These are phyloP conservation scores for Adansonia madagascariensis DNA, from an alignment of 441 rosid species.

Conservation along the genomic window DNA sequence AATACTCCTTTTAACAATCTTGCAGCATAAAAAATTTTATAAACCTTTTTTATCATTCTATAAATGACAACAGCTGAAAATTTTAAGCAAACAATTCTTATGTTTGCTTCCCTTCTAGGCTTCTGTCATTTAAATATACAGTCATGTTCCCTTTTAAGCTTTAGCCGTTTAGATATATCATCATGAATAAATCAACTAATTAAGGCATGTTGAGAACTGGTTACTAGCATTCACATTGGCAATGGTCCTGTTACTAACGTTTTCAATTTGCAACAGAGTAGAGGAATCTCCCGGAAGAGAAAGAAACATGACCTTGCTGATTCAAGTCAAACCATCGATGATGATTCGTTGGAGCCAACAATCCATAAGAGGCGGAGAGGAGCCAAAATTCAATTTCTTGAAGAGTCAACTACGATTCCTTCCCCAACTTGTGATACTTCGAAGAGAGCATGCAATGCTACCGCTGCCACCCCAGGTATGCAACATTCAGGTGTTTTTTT, in stretches of 20 bases:
- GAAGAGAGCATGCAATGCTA: slow-evolving; percentile 24
- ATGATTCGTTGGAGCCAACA: slow-evolving; percentile 27
- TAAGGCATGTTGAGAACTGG: background rate
- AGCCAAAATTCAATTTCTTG: slow-evolving; percentile 33
- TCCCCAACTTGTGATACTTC: slow-evolving; percentile 14
- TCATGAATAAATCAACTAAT: background rate
- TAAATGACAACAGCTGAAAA: background rate
- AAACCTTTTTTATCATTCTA: too few relatives aligned
- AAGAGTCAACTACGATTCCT: slow-evolving; percentile 29
- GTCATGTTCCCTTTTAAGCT: background rate
- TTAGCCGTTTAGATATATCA: background rate
- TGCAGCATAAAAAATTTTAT: background rate
- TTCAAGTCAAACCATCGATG: slow-evolving; percentile 29
- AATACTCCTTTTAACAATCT: background rate
- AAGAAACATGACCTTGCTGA: slow-evolving; percentile 39
- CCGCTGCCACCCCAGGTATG: slow-evolving; percentile 40
- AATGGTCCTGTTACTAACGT: background rate
- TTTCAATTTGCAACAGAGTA: slow-evolving; percentile 42
- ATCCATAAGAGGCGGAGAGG: slow-evolving; percentile 38
- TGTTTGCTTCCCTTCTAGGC: slow-evolving; percentile 3
- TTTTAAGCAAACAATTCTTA: background rate
- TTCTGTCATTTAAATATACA: background rate
- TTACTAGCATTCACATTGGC: background rate
- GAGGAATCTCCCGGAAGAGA: slow-evolving; percentile 57
- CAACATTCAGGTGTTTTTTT: background rate